phyloP scores from a whole-genome alignment of 805 yeast species.

The Blastobotrys attinorum region DNA sequence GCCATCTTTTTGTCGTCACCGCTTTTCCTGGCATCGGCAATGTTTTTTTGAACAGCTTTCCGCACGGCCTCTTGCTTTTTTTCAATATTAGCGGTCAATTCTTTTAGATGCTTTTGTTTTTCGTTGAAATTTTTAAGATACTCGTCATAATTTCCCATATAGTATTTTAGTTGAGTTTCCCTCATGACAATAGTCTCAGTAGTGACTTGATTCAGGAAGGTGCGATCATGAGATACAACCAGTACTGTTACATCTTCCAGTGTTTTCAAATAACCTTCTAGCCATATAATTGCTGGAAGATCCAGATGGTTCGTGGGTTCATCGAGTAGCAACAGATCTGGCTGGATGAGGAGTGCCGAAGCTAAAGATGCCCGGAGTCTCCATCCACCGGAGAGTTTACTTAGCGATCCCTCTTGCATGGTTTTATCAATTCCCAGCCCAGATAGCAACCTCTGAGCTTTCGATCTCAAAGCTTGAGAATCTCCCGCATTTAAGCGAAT shows the following conservation, averaged over 20 bases:
- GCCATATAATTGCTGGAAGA: constrained; percentile 88
- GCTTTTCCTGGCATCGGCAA: background rate
- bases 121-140: background rate
- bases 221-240: constrained; percentile 96
- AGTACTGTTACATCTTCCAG: constrained; percentile 89
- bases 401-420: constrained; percentile 83
- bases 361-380: constrained; percentile 97
- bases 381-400: constrained; percentile 98
- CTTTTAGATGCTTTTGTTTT: background rate
- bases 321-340: constrained; percentile 87
- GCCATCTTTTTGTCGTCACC: constrained; percentile 3
- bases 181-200: constrained; percentile 96
- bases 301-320: constrained; percentile 99
- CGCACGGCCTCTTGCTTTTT: background rate
- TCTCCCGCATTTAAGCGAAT: constrained; percentile 26
- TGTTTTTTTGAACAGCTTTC: background rate
- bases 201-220: constrained; percentile 90
- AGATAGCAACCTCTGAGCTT: constrained; percentile 65
- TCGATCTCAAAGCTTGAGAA: constrained; percentile 50
- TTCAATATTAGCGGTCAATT: background rate
- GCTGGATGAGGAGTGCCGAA: constrained; percentile 95
- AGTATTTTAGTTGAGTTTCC: constrained; percentile 85
- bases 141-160: constrained; percentile 90
- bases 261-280: constrained; percentile 73
- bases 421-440: constrained; percentile 88